Evolutionary conservation across 345 rosid species (phyloP).

Genomic region (Mangifera indica): DNA sequence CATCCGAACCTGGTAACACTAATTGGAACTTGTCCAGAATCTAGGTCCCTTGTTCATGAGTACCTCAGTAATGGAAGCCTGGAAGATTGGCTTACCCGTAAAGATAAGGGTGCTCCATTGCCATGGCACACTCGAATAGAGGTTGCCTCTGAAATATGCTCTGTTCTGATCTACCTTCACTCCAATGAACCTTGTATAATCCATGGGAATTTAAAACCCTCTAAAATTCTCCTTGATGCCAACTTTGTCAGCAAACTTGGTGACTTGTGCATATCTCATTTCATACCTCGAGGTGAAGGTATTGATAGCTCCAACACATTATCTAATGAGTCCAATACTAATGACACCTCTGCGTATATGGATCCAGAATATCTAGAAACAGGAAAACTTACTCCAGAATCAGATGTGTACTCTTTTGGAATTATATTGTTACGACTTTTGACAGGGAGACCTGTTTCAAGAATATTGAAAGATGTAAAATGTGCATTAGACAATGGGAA

Average conservation of each 20-base stretch:
- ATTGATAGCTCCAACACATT: background rate
- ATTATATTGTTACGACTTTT: slow-evolving; percentile 73
- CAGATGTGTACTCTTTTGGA: slow-evolving; percentile 78
- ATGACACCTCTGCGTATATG: slow-evolving; percentile 28
- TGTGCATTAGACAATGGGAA: slow-evolving; percentile 64
- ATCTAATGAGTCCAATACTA: slow-evolving; percentile 13
- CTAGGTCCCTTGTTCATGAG: slow-evolving; percentile 75
- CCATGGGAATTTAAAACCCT: slow-evolving; percentile 81
- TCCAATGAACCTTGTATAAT: slow-evolving; percentile 67
- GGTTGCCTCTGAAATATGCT: slow-evolving; percentile 76
- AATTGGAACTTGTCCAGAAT: slow-evolving; percentile 78
- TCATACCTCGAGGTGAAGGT: slow-evolving; percentile 39
- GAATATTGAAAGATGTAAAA: slow-evolving; percentile 52
- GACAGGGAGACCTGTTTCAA: slow-evolving; percentile 57
- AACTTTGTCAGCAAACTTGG: slow-evolving; percentile 62
- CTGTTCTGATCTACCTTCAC: slow-evolving; percentile 82
- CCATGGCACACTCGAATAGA: slow-evolving; percentile 62
- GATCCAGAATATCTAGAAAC: slow-evolving; percentile 60
- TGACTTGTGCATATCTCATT: slow-evolving; percentile 61
- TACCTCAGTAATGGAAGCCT: slow-evolving; percentile 72
- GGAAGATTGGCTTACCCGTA: slow-evolving; percentile 58
- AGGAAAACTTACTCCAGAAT: slow-evolving; percentile 48
- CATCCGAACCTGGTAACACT: slow-evolving; percentile 83
- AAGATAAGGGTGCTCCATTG: slow-evolving; percentile 50
- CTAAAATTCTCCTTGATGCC: slow-evolving; percentile 77